Evolutionary conservation across 2,329 filamentous ascomycete genomes (phyloP).

Genomic region (Verticillium longisporum): DNA sequence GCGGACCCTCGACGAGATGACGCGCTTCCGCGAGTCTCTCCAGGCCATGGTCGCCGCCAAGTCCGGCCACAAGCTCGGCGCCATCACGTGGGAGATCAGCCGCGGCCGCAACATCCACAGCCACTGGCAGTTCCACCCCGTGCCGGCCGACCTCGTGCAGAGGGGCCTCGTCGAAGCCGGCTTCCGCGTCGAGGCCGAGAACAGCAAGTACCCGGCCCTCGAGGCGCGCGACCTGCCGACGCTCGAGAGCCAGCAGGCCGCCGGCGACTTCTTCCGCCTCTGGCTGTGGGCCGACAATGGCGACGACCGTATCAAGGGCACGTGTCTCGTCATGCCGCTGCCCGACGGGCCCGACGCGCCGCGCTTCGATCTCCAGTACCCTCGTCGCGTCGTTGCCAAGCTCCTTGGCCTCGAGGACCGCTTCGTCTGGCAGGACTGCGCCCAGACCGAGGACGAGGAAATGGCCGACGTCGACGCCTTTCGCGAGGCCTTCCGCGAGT

Average conservation of each 20-base stretch:
- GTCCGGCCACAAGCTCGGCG: conserved; percentile 58
- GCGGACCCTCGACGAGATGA: conserved; percentile 73
- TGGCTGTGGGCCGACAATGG: conserved; percentile 67
- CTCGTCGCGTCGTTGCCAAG: conserved; percentile 80
- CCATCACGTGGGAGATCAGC: conserved; percentile 89
- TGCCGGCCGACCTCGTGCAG: conserved; percentile 59
- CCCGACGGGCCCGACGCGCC: conserved; percentile 39
- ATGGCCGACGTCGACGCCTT: conserved; percentile 70
- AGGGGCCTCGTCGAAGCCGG: conserved; percentile 78
- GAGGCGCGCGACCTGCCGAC: conserved; percentile 39
- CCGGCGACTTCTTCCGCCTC: conserved; percentile 69
- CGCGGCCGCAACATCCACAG: conserved; percentile 74
- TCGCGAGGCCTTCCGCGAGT: conserved; percentile 73
- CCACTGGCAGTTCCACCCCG: conserved; percentile 89
- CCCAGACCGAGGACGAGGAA: conserved; percentile 73
- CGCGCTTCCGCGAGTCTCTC: conserved; percentile 66
- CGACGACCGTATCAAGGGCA: conserved; percentile 51
- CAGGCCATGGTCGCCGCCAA: conserved; percentile 67
- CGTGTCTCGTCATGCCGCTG: conserved; percentile 68
- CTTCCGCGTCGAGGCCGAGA: conserved; percentile 84
- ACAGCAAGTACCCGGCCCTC: conserved; percentile 50
- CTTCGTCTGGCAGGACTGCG: conserved; percentile 79
- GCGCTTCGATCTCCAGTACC: conserved; percentile 87
- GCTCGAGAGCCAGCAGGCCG: conserved; percentile 16
- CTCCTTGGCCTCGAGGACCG: conserved; percentile 72